phyloP scores from a whole-genome alignment of 2,329 filamentous ascomycete genomes.

The Aotearoamyces nothofagi region DNA sequence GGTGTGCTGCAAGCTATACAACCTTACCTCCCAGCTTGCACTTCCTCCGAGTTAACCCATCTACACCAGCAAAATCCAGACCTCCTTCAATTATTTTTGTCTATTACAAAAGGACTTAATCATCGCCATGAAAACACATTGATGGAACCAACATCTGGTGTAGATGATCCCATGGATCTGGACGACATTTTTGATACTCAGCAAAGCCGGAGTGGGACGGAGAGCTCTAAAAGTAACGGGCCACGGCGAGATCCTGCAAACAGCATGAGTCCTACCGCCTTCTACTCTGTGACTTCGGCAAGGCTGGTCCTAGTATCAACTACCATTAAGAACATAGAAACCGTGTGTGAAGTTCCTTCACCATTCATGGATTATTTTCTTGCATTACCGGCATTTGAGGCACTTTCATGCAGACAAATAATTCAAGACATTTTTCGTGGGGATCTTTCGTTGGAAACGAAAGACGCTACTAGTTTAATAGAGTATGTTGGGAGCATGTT shows the following conservation, averaged over 20 bases:
- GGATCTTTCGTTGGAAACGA: conserved; percentile 32
- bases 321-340: conserved; percentile 8
- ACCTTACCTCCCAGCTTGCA: conserved; percentile 14
- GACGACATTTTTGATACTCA: conserved; percentile 50
- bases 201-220: conserved; percentile 28
- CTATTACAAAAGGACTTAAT: conserved; percentile 10
- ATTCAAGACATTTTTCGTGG: conserved; percentile 36
- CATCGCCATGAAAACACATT: conserved; percentile 4
- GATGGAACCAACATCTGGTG: conserved; percentile 11
- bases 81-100: conserved; percentile 12
- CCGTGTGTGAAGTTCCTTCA: conserved; percentile 29
- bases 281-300: conserved; percentile 10
- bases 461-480: conserved; percentile 31
- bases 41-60: conserved; percentile 6
- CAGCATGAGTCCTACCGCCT: conserved; percentile 12
- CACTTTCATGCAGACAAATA: conserved; percentile 34
- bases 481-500: conserved; percentile 36
- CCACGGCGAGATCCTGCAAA: conserved; percentile 24
- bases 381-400: conserved; percentile 32
- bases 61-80: conserved; percentile 9
- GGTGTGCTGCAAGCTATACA: conserved; percentile 14
- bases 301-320: conserved; percentile 12
- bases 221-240: conserved; percentile 19
- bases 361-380: conserved; percentile 34
- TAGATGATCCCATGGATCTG: conserved; percentile 47